Percentiles rank a stretch among this genome's conserved stretches.
These are phyloP conservation scores for Lactifluus pinguis DNA, from an alignment of 768 basidiomycete genomes.

Conservation along the genomic window DNA sequence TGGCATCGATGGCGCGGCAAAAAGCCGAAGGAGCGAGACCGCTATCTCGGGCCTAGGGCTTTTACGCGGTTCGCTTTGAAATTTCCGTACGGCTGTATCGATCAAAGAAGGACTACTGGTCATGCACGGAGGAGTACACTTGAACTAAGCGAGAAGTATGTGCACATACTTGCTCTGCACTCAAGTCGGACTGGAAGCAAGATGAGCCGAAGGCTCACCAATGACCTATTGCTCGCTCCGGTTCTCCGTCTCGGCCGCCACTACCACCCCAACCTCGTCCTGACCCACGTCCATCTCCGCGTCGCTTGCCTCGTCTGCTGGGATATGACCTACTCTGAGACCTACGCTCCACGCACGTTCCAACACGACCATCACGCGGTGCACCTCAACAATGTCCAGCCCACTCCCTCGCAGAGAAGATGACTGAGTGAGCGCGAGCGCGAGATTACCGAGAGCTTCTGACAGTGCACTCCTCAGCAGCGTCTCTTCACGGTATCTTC, in stretches of 20 bases:
- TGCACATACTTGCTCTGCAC: too few species aligned
- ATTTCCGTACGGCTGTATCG: too few species aligned
- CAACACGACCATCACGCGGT: conserved; percentile 4
- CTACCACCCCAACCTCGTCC: not conserved
- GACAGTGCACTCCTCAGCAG: not conserved
- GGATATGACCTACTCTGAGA: not conserved
- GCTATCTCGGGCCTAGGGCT: too few species aligned
- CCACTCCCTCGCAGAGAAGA: not conserved
- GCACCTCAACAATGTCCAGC: conserved; percentile 7
- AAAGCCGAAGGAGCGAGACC: too few species aligned
- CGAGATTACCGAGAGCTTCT: conserved; percentile 6
- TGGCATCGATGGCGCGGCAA: not conserved
- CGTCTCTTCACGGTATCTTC: not conserved
- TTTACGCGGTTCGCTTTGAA: not conserved
- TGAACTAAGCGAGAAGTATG: too few species aligned
- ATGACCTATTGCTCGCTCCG: not conserved
- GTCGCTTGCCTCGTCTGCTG: not conserved
- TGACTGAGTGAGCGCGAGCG: not conserved
- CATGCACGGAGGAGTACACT: too few species aligned
- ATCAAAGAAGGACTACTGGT: too few species aligned
- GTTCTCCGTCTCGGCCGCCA: not conserved
- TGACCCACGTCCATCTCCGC: not conserved
- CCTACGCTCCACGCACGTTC: conserved; percentile 13
- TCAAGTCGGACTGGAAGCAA: too few species aligned
- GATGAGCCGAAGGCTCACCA: not conserved